Conservation (phyloP, 495 filamentous ascomycete species). For the Penicillium simplicissimum region DNA sequence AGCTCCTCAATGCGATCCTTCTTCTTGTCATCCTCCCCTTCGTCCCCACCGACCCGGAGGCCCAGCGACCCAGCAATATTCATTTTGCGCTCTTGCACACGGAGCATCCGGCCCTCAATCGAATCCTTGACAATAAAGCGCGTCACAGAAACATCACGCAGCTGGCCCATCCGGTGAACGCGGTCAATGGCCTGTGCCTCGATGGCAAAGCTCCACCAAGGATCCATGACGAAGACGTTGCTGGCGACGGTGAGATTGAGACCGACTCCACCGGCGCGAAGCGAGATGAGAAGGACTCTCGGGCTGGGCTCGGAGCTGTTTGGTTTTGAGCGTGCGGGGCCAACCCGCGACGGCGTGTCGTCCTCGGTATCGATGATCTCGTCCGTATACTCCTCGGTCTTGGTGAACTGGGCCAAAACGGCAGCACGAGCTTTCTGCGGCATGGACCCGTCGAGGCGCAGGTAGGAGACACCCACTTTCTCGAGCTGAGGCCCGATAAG, state of each 20-base stretch:
- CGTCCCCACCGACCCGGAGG: constrained; percentile 60
- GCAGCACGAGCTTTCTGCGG: constrained; percentile 77
- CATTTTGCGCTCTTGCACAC: constrained; percentile 90
- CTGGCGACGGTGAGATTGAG: constrained; percentile 88
- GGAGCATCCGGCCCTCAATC: constrained; percentile 93
- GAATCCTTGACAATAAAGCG: constrained; percentile 87
- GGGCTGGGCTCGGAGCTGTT: constrained; percentile 18
- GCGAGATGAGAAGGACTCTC: constrained; percentile 72
- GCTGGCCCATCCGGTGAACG: constrained; percentile 98
- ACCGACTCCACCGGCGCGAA: constrained; percentile 90
- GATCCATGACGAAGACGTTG: constrained; percentile 97
- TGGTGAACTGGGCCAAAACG: constrained; percentile 69
- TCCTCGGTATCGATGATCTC: constrained; percentile 38
- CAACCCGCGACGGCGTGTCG: constrained; percentile 6
- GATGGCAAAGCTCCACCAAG: constrained; percentile 98
- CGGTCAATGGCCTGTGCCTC: constrained; percentile 98
- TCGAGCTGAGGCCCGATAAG: constrained; percentile 79
- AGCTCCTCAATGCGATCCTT: constrained; percentile 91
- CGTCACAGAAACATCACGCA: constrained; percentile 77
- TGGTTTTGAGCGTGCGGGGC: constrained; percentile 34
- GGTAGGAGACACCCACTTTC: constrained; percentile 68
- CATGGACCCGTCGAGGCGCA: constrained; percentile 91
- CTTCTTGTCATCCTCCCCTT: constrained; percentile 90
- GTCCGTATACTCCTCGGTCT: constrained; percentile 42
- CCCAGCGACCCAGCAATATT: constrained; percentile 84